Evolutionary conservation across 768 basidiomycete species (phyloP), one percentile per base, ranked within the genome.

Genomic region (Lactarius indigo): DNA sequence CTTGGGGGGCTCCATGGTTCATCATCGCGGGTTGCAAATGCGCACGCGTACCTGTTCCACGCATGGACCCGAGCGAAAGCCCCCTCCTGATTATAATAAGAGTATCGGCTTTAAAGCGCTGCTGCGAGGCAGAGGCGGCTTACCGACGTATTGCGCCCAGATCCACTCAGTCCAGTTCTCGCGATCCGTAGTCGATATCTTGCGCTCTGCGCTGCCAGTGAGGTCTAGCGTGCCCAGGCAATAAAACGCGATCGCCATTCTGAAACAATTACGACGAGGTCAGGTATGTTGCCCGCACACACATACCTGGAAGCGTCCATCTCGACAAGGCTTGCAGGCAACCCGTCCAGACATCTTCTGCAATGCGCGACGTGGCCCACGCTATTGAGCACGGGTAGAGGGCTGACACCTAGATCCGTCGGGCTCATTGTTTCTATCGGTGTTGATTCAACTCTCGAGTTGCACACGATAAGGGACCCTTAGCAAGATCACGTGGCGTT

Each of bases 191-290:
- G 79, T 74, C 10, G 74, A 81, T 1, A 81, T 82, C 69, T 84
- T 84, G 5, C 70, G 69, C 6, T 81, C 73, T 1, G 89, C 68
- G 0, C 78, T 74, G 2, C 82, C 86, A 12, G 94, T 81, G 35
- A 98, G 77, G 72, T 98, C 96, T 41, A 99, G 79, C 0, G 86
- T 83, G 0, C 94, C 90, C 23, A 98, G 78, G 71, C 91, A 94
- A 75, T 98, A 99, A 79, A 94, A 98, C 20, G 83, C 87, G 58
- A 97, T 74, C 5, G 92, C 92, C 73, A 96, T 79, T 73, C 96
- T 97, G 35, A 37, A 12, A 37, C 12, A 12, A 10, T n/a, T n/a
- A n/a, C n/a, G 35, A 12, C 7, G 35, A 37, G 35, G 35, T 12
- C 12, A 12, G 35, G 35, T 37, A 13, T 3, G 13, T 37, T 37